These are phyloP conservation scores for Globisporangium uncinulatum DNA, from an alignment of 352 stramenopile genomes.

Conservation along the genomic window DNA sequence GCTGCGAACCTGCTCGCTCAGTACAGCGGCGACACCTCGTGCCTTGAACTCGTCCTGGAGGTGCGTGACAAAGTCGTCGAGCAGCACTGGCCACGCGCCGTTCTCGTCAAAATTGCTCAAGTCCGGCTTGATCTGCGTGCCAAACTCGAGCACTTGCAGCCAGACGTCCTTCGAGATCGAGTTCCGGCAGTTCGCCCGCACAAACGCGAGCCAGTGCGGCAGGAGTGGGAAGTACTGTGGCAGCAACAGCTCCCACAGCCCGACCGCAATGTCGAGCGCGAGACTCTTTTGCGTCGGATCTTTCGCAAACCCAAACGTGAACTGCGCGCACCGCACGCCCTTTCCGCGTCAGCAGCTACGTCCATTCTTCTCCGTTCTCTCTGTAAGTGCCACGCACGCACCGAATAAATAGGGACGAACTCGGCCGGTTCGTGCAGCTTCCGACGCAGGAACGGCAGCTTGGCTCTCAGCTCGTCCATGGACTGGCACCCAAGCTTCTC, in stretches of 20 bases:
- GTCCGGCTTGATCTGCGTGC: conserved; percentile 54
- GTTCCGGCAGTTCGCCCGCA: conserved; percentile 58
- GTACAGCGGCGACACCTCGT: conserved; percentile 30
- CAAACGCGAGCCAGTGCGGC: conserved; percentile 64
- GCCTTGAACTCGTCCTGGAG: conserved; percentile 50
- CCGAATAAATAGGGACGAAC: conserved; percentile 82
- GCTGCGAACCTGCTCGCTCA: conserved; percentile 19
- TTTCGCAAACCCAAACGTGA: conserved; percentile 80
- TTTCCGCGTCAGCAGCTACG: too few species aligned
- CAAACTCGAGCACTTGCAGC: conserved; percentile 84
- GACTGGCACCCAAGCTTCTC: conserved; percentile 59
- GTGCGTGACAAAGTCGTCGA: conserved; percentile 79
- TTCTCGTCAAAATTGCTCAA: conserved; percentile 87
- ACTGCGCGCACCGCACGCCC: conserved; percentile 26
- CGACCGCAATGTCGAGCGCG: conserved; percentile 58
- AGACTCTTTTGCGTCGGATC: conserved; percentile 81
- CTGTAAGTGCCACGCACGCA: conserved; percentile 15
- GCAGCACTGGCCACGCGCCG: conserved; percentile 77
- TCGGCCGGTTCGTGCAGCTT: conserved; percentile 40
- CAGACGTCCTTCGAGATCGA: conserved; percentile 83
- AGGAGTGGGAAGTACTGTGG: conserved; percentile 56
- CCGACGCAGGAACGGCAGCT: conserved; percentile 43
- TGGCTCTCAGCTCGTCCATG: conserved; percentile 42
- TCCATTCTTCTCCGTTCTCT: neutral
- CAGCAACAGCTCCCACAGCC: conserved; percentile 70